A percentile compares a stretch with the other conserved stretches of the same genome.
These are phyloP conservation scores for Penicillium canariense DNA, from an alignment of 495 filamentous ascomycete genomes.

Conservation along the genomic window DNA sequence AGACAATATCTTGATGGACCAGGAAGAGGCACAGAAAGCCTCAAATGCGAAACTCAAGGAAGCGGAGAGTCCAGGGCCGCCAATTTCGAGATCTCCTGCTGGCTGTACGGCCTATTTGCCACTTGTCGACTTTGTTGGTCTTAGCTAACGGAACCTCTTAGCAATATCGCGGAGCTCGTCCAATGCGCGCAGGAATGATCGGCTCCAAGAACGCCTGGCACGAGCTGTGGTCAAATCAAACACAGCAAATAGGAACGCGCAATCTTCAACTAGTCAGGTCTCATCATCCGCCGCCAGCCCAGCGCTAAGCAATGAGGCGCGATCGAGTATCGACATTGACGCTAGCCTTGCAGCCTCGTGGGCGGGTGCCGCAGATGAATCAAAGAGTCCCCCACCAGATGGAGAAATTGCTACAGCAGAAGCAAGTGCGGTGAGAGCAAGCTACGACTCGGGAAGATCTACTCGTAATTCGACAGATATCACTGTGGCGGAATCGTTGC, in stretches of 20 bases:
- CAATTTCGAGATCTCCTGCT: constrained; percentile 21
- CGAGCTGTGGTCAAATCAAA: constrained; percentile 56
- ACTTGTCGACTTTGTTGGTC: neutral
- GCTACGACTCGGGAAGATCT: constrained; percentile 33
- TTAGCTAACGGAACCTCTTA: constrained; percentile 24
- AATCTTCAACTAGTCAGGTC: constrained; percentile 34
- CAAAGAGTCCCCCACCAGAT: constrained; percentile 9
- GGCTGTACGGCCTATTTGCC: constrained; percentile 20
- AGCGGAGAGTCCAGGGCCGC: constrained; percentile 5
- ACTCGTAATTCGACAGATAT: constrained; percentile 35
- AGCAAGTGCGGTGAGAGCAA: constrained; percentile 21
- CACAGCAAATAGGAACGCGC: constrained; percentile 25
- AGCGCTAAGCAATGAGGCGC: constrained; percentile 32
- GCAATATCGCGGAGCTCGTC: constrained; percentile 54
- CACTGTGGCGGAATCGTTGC: constrained; percentile 12
- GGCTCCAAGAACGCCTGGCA: constrained; percentile 83
- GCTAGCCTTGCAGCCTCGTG: constrained; percentile 23
- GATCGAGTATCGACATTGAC: constrained; percentile 42
- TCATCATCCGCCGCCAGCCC: constrained; percentile 38
- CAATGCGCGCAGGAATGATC: constrained; percentile 60
- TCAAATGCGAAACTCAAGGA: constrained; percentile 25
- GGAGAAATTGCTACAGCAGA: constrained; percentile 11
- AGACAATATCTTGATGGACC: constrained; percentile 86
- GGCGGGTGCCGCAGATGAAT: constrained; percentile 15
- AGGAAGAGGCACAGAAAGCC: constrained; percentile 47